A percentile compares a stretch with the other conserved stretches of the same genome.
These are phyloP conservation scores for Trichocomaceae sp. DNA, from an alignment of 2,329 filamentous ascomycete genomes.

Conservation along the genomic window DNA sequence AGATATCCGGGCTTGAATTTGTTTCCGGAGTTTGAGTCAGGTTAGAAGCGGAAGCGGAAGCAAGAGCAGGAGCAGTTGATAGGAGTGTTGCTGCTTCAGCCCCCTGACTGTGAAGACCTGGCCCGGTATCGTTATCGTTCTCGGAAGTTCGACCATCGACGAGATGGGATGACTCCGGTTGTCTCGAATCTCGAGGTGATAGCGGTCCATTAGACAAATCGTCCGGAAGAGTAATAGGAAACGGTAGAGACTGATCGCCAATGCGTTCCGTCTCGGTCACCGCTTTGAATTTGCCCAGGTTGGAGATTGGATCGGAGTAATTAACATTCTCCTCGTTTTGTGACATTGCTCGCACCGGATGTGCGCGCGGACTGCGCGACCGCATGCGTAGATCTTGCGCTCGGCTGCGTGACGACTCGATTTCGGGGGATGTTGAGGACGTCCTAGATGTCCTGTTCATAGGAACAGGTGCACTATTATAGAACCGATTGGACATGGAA, in stretches of 20 bases:
- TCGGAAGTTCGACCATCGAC: slow-evolving; percentile 14
- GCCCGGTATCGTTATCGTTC: slow-evolving; percentile 6
- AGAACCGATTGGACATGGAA: slow-evolving; percentile 3
- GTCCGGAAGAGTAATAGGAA: slow-evolving; percentile 30
- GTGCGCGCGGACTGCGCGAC: slow-evolving; percentile 30
- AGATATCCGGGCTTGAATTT: neutral
- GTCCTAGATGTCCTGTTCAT: slow-evolving; percentile 7
- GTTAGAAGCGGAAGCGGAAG: neutral
- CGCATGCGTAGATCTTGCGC: slow-evolving; percentile 30
- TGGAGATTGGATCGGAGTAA: slow-evolving; percentile 21
- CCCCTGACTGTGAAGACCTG: neutral
- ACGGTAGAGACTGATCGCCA: slow-evolving; percentile 33
- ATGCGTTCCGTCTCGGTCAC: slow-evolving; percentile 27
- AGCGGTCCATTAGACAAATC: slow-evolving; percentile 15
- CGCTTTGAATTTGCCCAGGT: slow-evolving; percentile 29
- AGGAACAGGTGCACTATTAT: slow-evolving; percentile 6
- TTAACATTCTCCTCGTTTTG: slow-evolving; percentile 19
- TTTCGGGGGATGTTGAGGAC: slow-evolving; percentile 14
- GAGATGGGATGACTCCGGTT: slow-evolving; percentile 9
- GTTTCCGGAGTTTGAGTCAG: neutral
- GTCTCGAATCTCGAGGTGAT: slow-evolving; percentile 11
- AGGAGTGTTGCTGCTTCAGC: neutral
- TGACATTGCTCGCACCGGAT: slow-evolving; percentile 22
- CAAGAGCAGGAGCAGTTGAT: neutral
- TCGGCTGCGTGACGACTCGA: slow-evolving; percentile 20